phyloP scores from a whole-genome alignment of 2,329 filamentous ascomycete genomes.

The Pezizomycotina sp. region DNA sequence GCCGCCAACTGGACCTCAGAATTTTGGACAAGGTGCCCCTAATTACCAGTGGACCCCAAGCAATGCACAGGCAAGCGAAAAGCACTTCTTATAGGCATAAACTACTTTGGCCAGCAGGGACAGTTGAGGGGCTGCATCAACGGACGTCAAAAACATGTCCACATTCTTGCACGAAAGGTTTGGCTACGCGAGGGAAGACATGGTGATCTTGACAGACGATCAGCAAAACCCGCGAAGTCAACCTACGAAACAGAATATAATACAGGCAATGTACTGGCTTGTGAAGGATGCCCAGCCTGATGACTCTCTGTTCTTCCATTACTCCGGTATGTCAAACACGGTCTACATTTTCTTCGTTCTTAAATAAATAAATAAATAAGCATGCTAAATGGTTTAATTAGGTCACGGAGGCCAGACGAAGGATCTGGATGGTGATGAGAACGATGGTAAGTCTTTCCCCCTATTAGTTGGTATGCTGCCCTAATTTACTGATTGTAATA shows the following conservation, averaged over 20 bases:
- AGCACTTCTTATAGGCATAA: constrained; percentile 62
- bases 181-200: constrained; percentile 59
- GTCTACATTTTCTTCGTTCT: not conserved
- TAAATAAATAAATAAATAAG: not conserved
- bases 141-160: constrained; percentile 56
- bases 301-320: constrained; percentile 62
- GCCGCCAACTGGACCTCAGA: constrained; percentile 8
- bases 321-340: constrained; percentile 40
- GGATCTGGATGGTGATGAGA: constrained; percentile 58
- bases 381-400: constrained; percentile 25
- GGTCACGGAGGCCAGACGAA: constrained; percentile 62
- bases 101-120: constrained; percentile 57
- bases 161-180: constrained; percentile 51
- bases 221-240: constrained; percentile 51
- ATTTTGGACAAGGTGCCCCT: constrained; percentile 13
- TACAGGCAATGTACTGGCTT: constrained; percentile 60
- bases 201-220: constrained; percentile 64
- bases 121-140: constrained; percentile 67
- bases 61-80: constrained; percentile 57
- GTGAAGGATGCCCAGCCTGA: constrained; percentile 55
- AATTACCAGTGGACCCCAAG: constrained; percentile 19
- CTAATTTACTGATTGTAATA: too few relatives aligned
- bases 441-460: constrained; percentile 39
- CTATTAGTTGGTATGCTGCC: too few relatives aligned
- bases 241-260: constrained; percentile 60